Evolutionary conservation across 345 rosid genomes (phyloP).

Genomic region (Hirschfeldia incana): DNA sequence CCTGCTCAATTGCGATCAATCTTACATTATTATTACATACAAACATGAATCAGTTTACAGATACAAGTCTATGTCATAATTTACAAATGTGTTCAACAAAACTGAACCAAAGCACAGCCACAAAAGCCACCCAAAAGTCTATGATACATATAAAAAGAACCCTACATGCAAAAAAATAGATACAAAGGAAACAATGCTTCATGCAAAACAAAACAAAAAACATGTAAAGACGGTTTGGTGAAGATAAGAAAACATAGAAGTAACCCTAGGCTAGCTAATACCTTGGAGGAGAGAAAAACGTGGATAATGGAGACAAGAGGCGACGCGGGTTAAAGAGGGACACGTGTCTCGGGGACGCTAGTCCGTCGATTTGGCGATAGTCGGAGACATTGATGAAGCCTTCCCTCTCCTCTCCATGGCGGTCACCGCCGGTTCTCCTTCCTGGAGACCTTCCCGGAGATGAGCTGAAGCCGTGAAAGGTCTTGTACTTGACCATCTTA

Average conservation of each 20-base stretch:
- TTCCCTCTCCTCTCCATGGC: slow-evolving; percentile 42
- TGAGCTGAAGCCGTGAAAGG: slow-evolving; percentile 46
- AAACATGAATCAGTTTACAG: not conserved
- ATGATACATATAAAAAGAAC: not conserved
- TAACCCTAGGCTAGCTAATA: slow-evolving; percentile 4
- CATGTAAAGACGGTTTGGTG: not conserved
- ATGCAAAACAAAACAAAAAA: not conserved
- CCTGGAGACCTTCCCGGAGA: slow-evolving; percentile 41
- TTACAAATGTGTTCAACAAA: slow-evolving; percentile 24
- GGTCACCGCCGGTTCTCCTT: slow-evolving; percentile 17
- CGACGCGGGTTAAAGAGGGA: slow-evolving; percentile 76
- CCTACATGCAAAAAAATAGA: not conserved
- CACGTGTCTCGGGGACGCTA: slow-evolving; percentile 53
- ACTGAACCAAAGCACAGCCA: not conserved
- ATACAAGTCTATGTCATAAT: not conserved
- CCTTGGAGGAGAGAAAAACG: slow-evolving; percentile 39
- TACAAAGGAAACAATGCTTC: not conserved
- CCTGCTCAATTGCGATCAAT: not conserved
- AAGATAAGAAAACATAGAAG: not conserved
- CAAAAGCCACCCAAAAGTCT: not conserved
- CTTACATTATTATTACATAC: not conserved
- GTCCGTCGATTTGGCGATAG: slow-evolving; percentile 50
- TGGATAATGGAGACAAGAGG: slow-evolving; percentile 53
- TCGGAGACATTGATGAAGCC: slow-evolving; percentile 49
- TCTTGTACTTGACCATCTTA: slow-evolving; percentile 59